Base-by-base conservation (phyloP, 108 stramenopile species). In the Poteriospumella lacustris region DNA sequence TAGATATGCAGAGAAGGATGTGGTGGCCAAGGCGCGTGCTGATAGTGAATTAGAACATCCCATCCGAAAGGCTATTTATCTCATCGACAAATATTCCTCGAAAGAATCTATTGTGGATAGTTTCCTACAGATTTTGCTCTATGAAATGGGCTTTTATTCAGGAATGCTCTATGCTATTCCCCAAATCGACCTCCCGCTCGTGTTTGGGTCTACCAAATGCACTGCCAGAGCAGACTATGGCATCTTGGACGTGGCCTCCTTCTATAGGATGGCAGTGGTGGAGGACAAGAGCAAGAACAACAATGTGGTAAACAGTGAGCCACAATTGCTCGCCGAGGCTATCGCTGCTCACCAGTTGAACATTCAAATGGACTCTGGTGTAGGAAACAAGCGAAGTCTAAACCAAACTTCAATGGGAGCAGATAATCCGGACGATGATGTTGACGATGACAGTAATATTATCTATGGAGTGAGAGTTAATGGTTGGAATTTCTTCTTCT, bases 31-130 rank as follows among this genome's bases (percentile, higher is more conserved):
- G 47, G 47, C 47, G 47, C 47, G 47, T 52, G 47, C 47, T 52
- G 47, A 52, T 52, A 52, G 47, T 52, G 47, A 52, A 52, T 52
- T 52, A 52, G 47, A 52, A 52, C 47, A 52, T 52, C 47, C 47
- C 47, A 52, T 52, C 47, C 47, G 47, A 52, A 52, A 52, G 47
- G 47, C 47, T 52, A 52, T 52, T 52, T 52, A 52, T 52, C 47
- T 52, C 47, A 52, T 52, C 47, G 47, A 52, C 47, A 52, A 52
- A 52, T 52, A 52, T 52, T 52, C 47, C 47, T 52, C 47, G 47
- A 52, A 52, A 52, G 47, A 52, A 52, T 52, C 47, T 52, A 52
- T 52, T 52, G 47, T 52, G 47, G 47, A 52, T 52, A 52, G 47
- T 52, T 52, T 52, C 47, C 47, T 52, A 52, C 47, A 52, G 47